These are phyloP conservation scores for Xylaria longipes DNA, from an alignment of 495 filamentous ascomycete species.

Conservation along the genomic window DNA sequence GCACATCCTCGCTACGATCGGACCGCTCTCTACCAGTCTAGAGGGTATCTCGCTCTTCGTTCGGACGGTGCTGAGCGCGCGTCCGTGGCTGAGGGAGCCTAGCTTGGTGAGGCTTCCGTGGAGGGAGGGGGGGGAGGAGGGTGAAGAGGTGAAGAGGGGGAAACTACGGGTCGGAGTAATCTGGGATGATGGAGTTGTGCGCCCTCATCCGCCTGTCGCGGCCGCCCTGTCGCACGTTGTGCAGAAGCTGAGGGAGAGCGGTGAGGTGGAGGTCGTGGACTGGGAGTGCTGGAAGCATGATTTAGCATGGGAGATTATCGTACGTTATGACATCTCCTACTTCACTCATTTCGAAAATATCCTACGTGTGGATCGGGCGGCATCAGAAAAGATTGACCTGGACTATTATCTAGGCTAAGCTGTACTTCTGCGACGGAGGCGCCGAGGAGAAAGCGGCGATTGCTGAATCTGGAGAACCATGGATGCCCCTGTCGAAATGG, in stretches of 20 bases:
- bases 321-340: constrained; percentile 25
- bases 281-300: constrained; percentile 71
- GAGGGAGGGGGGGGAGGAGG: constrained; percentile 47
- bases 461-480: constrained; percentile 63
- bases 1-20: constrained; percentile 64
- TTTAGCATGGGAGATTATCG: constrained; percentile 65
- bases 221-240: constrained; percentile 64
- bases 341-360: neutral
- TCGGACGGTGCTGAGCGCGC: constrained; percentile 59
- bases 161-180: constrained; percentile 71
- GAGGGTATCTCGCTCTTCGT: constrained; percentile 71
- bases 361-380: neutral
- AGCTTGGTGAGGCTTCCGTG: constrained; percentile 65
- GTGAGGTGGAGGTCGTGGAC: constrained; percentile 62
- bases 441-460: constrained; percentile 56
- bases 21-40: constrained; percentile 67
- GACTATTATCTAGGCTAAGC: constrained; percentile 30
- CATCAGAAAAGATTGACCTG: neutral
- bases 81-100: constrained; percentile 69
- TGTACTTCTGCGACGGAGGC: constrained; percentile 65
- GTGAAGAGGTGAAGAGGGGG: constrained; percentile 33
- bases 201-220: constrained; percentile 72
- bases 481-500: constrained; percentile 54
- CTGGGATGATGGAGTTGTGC: constrained; percentile 73
- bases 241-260: constrained; percentile 56